phyloP scores from a whole-genome alignment of 2,329 filamentous ascomycete species.

The Pseudocercospora fijiensis region DNA sequence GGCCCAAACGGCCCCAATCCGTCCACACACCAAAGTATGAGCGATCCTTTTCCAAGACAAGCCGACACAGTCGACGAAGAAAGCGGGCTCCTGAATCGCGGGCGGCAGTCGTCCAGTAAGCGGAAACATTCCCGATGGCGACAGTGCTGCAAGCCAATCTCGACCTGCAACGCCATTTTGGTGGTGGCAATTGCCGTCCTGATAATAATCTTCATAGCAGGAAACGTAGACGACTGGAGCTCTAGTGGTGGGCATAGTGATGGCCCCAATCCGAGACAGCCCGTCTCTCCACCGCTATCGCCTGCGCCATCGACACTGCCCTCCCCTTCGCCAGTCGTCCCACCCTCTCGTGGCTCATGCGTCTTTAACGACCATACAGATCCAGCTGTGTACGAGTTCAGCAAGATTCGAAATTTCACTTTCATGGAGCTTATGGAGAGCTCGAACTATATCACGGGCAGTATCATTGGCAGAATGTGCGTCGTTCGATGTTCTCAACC shows the following conservation, averaged over 20 bases:
- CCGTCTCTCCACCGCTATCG: background rate
- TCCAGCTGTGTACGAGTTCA: constrained; percentile 5
- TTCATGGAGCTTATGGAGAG: constrained; percentile 32
- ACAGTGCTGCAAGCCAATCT: constrained; percentile 12
- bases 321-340: background rate
- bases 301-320: constrained; percentile 5
- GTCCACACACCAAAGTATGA: constrained; percentile 22
- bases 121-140: background rate
- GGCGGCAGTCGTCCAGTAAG: constrained; percentile 4
- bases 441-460: constrained; percentile 20
- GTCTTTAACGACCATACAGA: background rate
- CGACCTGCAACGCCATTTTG: constrained; percentile 21
- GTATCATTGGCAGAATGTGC: constrained; percentile 42
- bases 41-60: constrained; percentile 12
- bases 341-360: constrained; percentile 18
- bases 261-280: background rate
- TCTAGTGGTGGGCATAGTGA: constrained; percentile 1
- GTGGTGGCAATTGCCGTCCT: constrained; percentile 14
- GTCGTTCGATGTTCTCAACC: constrained; percentile 26
- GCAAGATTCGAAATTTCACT: constrained; percentile 26
- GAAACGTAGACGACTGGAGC: background rate
- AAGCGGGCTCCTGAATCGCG: constrained; percentile 16
- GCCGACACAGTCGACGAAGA: constrained; percentile 18
- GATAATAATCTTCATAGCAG: constrained; percentile 9
- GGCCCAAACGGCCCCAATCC: background rate